Base-by-base conservation (phyloP, 2,329 filamentous ascomycete species). In the Aquanectria penicillioides region DNA sequence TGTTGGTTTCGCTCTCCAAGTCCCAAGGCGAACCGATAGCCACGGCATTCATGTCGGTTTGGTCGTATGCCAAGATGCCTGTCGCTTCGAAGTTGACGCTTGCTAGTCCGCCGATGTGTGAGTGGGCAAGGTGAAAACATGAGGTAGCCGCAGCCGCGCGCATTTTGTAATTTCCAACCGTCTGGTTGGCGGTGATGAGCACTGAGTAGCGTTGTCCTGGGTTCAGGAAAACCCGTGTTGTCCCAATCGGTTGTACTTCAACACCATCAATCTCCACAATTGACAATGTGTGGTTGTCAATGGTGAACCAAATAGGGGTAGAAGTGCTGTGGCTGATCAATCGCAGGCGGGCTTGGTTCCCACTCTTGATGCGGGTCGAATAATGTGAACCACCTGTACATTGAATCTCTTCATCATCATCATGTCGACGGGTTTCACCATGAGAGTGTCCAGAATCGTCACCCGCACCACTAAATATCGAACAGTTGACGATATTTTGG, bases 201-300 rank as follows among this genome's bases (percentile, higher is more conserved):
- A 85, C 71, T 5, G 76, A 74, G 65, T 82, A 82, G 8, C 83
- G 77, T 66, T 85, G 83, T 2, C 80, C 83, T 2, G 78, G 74
- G 1, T 81, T 72, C 29, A 85, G 71, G 60, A 82, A 83, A 18
- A 84, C 33, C 63, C 57, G 74, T 73, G 28, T 70, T 1, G 80
- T 77, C 46, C 79, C 75, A 6, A 75, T 68, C 12, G 78, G 76
- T 23, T 83, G 77, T 2, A 77, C 79, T 59, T 81, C 83, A 5
- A 84, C 77, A 4, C 81, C 82, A 55, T 84, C 82, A 11, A 84
- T 76, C 64, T 84, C 82, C 29, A 69, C 59, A 31, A 69, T 67
- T 10, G 61, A 44, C 15, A 69, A 61, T 28, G 53, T 53, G 41
- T 83, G 80, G 36, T 73, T 77, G 59, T 82, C 79, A 38, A 83